Conservation (phyloP, 495 filamentous ascomycete species). For the Penicillium samsonianum region DNA sequence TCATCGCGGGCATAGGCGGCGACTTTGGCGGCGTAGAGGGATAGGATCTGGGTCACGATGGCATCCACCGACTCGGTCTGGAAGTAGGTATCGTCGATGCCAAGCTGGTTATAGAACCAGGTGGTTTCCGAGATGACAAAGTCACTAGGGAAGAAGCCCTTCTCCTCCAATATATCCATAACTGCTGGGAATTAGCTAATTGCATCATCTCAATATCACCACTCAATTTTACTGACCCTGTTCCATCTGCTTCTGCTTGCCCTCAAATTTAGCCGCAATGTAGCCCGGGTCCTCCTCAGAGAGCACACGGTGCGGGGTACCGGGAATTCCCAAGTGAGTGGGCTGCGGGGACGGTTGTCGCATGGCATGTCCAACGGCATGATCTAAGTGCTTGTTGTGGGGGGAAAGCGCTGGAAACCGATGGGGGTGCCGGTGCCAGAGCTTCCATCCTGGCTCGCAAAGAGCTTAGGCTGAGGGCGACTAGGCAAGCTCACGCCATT, state of each 20-base stretch:
- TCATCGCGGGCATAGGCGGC: conserved; percentile 93
- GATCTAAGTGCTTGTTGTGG: conserved; percentile 65
- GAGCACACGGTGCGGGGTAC: conserved; percentile 63
- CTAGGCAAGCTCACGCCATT: conserved; percentile 29
- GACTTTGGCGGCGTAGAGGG: conserved; percentile 95
- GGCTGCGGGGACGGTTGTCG: conserved; percentile 86
- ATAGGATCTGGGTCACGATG: conserved; percentile 91
- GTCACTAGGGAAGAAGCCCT: conserved; percentile 81
- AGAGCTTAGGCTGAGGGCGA: conserved; percentile 39
- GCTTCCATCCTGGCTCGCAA: conserved; percentile 37
- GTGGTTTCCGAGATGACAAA: conserved; percentile 81
- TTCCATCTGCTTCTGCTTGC: conserved; percentile 92
- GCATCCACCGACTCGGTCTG: conserved; percentile 84
- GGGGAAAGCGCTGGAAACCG: conserved; percentile 48
- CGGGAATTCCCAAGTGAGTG: conserved; percentile 80
- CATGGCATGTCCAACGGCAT: conserved; percentile 57
- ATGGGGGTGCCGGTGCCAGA: conserved; percentile 49
- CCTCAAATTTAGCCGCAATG: conserved; percentile 91
- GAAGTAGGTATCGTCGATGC: conserved; percentile 99
- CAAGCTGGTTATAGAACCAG: conserved; percentile 97
- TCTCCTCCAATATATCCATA: conserved; percentile 72
- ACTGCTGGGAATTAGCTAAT: conserved; percentile 43
- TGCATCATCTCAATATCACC: neutral
- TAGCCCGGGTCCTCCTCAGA: conserved; percentile 94
- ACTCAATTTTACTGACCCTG: conserved; percentile 57